phyloP scores from a whole-genome alignment of 2,329 filamentous ascomycete genomes.

The Colletotrichum destructivum region DNA sequence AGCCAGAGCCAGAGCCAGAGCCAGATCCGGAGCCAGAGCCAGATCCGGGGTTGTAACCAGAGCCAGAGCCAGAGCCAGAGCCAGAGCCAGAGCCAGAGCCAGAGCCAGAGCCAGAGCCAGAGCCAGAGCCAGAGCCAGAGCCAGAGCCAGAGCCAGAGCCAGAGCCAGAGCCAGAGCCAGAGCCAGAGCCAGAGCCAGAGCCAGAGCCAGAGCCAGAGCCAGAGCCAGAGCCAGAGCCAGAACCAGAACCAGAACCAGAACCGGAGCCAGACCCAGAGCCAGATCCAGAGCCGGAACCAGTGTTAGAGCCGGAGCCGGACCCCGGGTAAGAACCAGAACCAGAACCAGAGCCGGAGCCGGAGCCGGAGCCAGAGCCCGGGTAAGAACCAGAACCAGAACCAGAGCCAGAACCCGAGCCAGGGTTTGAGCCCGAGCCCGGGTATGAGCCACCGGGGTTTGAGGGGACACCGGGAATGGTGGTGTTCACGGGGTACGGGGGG shows the following conservation, averaged over 20 bases:
- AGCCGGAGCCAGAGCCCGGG: not conserved
- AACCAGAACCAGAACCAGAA: not conserved
- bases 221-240: not conserved
- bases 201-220: not conserved
- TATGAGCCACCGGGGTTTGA: constrained; percentile 19
- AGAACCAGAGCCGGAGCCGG: not conserved
- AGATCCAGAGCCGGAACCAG: not conserved
- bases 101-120: not conserved
- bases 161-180: not conserved
- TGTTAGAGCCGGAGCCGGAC: not conserved
- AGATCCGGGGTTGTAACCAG: not conserved
- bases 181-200: not conserved
- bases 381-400: not conserved
- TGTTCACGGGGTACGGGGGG: constrained; percentile 34
- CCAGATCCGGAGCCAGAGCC: not conserved
- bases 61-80: constrained; percentile 2
- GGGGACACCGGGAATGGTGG: constrained; percentile 30
- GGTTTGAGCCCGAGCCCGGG: not conserved
- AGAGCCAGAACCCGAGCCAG: constrained; percentile 1
- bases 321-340: not conserved
- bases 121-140: not conserved
- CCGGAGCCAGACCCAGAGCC: not conserved
- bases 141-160: not conserved
- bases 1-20: not conserved
- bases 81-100: not conserved